phyloP scores from a whole-genome alignment of 2,329 filamentous ascomycete genomes.

The Aurifilum marmelostoma region DNA sequence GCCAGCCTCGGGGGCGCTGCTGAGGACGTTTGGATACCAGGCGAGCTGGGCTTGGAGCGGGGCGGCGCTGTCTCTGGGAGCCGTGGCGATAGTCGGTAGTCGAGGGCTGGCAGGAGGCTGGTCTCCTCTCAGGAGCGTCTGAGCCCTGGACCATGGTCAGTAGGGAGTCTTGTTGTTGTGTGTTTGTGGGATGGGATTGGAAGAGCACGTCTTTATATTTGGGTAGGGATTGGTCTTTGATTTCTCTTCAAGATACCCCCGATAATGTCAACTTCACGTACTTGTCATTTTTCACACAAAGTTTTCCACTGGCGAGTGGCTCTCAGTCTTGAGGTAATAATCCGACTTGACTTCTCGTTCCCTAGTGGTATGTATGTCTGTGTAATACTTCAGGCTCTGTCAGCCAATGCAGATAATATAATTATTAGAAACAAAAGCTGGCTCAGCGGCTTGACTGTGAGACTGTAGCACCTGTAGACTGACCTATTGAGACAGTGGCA shows the following conservation, averaged over 20 bases:
- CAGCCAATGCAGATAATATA: no score
- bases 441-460: no score
- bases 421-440: no score
- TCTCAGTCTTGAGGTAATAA: no score
- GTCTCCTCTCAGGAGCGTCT: slow-evolving; percentile 16
- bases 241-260: background rate
- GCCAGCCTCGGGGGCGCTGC: slow-evolving; percentile 38
- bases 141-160: background rate
- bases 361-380: no score
- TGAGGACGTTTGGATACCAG: slow-evolving; percentile 27
- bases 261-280: background rate
- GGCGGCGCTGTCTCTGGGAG: slow-evolving; percentile 3
- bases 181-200: background rate
- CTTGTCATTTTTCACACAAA: background rate
- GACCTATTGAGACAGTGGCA: no score
- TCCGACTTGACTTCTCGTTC: no score
- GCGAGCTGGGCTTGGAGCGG: slow-evolving; percentile 31
- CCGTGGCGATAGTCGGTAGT: slow-evolving; percentile 20
- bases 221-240: background rate
- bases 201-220: background rate
- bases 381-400: no score
- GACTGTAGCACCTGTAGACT: no score
- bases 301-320: no score
- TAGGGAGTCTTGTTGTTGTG: no score
- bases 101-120: slow-evolving; percentile 22